A percentile compares a stretch with the other conserved stretches of the same genome.
These are phyloP conservation scores for Athelia sp. DNA, from an alignment of 1,284 basidiomycete genomes.

Conservation along the genomic window DNA sequence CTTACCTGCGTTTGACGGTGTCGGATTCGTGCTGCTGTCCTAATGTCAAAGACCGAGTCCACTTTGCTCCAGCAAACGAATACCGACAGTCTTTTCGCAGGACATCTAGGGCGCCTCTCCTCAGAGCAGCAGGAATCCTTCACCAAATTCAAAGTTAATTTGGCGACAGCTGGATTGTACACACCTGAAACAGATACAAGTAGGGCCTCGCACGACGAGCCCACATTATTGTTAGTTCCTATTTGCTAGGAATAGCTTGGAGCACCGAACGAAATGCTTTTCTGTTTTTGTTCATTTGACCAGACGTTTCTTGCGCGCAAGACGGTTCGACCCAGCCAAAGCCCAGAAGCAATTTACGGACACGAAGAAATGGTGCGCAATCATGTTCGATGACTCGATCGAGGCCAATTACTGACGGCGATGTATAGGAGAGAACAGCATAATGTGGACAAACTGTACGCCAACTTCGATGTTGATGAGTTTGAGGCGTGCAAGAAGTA, in stretches of 20 bases:
- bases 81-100: conserved; percentile 26
- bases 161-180: conserved; percentile 48
- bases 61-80: no score
- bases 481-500: conserved; percentile 55
- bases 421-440: conserved; percentile 39
- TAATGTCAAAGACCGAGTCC: no score
- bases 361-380: conserved; percentile 50
- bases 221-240: conserved; percentile 56
- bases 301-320: conserved; percentile 74
- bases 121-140: conserved; percentile 42
- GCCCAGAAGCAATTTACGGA: conserved; percentile 68
- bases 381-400: not conserved
- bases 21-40: no score
- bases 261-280: not conserved
- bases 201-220: conserved; percentile 56
- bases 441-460: conserved; percentile 57
- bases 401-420: not conserved
- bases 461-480: conserved; percentile 52
- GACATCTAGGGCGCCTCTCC: conserved; percentile 52
- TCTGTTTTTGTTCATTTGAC: not conserved
- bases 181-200: conserved; percentile 26
- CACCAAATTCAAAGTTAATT: conserved; percentile 44
- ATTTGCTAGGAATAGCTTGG: not conserved
- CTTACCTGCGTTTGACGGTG: no score
- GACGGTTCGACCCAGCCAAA: conserved; percentile 55